These are phyloP conservation scores for Heritiera littoralis DNA, from an alignment of 345 rosid species.

Conservation along the genomic window DNA sequence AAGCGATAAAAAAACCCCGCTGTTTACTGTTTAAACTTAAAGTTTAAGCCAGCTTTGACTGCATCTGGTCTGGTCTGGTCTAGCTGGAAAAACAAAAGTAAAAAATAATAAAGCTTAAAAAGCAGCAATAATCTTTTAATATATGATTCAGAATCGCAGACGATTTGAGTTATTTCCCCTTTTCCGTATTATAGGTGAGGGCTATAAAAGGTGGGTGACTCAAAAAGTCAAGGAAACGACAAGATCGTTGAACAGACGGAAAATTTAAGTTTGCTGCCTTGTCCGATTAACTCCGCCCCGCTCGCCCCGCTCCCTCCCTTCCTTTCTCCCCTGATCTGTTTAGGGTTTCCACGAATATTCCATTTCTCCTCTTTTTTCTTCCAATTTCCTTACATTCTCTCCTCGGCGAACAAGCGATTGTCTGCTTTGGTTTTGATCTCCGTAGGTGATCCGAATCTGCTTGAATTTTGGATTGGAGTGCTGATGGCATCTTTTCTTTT, in stretches of 20 bases:
- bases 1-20: neutral
- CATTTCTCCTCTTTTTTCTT: neutral
- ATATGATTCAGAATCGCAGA: neutral
- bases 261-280: constrained; percentile 10
- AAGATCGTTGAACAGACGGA: constrained; percentile 34
- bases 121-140: no score
- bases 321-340: constrained; percentile 14
- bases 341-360: constrained; percentile 33
- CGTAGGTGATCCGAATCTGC: constrained; percentile 26
- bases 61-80: no score
- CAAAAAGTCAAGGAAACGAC: constrained; percentile 15
- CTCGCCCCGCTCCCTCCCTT: neutral
- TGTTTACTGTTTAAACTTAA: neutral
- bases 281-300: neutral
- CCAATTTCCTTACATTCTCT: constrained; percentile 19
- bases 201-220: constrained; percentile 40
- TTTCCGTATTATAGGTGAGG: neutral
- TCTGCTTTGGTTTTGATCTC: constrained; percentile 25
- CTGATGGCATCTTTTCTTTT: neutral
- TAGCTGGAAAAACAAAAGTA: no score
- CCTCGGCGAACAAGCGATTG: neutral
- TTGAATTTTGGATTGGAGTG: neutral
- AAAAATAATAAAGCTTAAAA: no score
- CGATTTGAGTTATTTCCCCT: constrained; percentile 31
- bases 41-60: neutral